Evolutionary conservation across 2,329 filamentous ascomycete species (phyloP).

Genomic region (Colletotrichum sp.): DNA sequence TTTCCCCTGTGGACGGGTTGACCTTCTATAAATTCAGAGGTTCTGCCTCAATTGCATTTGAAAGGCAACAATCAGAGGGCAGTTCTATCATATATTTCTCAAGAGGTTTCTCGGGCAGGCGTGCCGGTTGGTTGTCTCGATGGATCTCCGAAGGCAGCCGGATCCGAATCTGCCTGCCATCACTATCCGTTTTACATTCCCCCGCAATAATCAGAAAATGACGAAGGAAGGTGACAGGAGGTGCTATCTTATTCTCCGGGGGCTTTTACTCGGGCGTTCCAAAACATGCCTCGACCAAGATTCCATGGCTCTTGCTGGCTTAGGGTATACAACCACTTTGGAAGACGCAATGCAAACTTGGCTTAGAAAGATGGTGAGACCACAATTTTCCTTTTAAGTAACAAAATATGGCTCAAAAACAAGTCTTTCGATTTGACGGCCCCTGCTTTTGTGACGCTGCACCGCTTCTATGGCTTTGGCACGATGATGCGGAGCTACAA

Average conservation of each 20-base stretch:
- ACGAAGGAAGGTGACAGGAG: too few relatives aligned
- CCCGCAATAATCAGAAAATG: too few relatives aligned
- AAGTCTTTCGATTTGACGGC: background rate
- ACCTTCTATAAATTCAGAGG: background rate
- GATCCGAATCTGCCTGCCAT: too few relatives aligned
- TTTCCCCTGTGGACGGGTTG: background rate
- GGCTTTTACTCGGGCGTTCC: too few relatives aligned
- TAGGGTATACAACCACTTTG: rapidly evolving
- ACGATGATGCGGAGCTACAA: background rate
- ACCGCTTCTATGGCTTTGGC: background rate
- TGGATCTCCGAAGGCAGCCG: too few relatives aligned
- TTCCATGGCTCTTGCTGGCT: too few relatives aligned
- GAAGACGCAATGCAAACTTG: rapidly evolving
- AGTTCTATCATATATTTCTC: background rate
- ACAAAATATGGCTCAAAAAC: rapidly evolving
- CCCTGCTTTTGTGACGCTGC: background rate
- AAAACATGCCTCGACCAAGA: too few relatives aligned
- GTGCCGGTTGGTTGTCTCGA: too few relatives aligned
- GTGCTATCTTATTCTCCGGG: too few relatives aligned
- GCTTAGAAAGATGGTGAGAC: too few relatives aligned
- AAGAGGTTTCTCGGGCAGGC: background rate
- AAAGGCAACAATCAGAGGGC: background rate
- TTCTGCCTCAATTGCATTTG: background rate
- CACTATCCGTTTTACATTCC: too few relatives aligned
- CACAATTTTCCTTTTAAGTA: background rate